These are phyloP conservation scores for Pseudisothecium myosuroides DNA, from an alignment of 225 moss, liverwort and hornwort genomes.

Conservation along the genomic window DNA sequence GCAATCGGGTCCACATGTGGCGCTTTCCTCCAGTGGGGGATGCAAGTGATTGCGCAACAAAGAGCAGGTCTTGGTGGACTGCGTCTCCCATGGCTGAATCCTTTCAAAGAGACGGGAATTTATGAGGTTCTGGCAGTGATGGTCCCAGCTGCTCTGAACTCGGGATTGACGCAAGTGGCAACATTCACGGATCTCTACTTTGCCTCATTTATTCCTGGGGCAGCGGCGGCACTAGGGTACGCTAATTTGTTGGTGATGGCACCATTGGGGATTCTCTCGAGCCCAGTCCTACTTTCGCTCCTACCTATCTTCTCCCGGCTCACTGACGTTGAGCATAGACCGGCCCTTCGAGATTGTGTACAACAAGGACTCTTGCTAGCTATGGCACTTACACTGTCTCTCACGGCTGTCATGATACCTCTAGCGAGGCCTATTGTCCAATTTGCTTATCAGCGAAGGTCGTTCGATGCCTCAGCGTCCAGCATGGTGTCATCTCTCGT, in stretches of 20 bases:
- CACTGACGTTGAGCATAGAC: slow-evolving; percentile 34
- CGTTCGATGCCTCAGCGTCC: slow-evolving; percentile 68
- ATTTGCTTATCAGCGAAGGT: slow-evolving; percentile 63
- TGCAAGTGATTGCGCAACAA: slow-evolving; percentile 55
- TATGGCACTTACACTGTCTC: slow-evolving; percentile 49
- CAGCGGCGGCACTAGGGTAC: slow-evolving; percentile 87
- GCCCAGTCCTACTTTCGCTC: slow-evolving; percentile 71
- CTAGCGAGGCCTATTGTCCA: slow-evolving; percentile 68
- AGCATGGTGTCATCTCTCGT: slow-evolving; percentile 77
- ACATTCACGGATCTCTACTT: slow-evolving; percentile 95
- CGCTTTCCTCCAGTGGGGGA: slow-evolving; percentile 65
- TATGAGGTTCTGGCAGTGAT: slow-evolving; percentile 68
- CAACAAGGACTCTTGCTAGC: slow-evolving; percentile 78
- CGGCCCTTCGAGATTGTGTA: slow-evolving; percentile 53
- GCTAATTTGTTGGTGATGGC: slow-evolving; percentile 96
- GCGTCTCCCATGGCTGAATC: slow-evolving; percentile 10
- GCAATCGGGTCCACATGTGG: slow-evolving; percentile 63
- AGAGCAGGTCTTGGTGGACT: slow-evolving; percentile 47
- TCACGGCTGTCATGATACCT: slow-evolving; percentile 71
- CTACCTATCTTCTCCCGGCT: slow-evolving; percentile 74
- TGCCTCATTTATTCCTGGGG: slow-evolving; percentile 88
- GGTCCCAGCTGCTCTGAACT: slow-evolving; percentile 74
- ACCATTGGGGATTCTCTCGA: slow-evolving; percentile 83
- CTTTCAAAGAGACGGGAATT: slow-evolving; percentile 54
- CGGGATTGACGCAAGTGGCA: slow-evolving; percentile 90